A percentile compares a stretch with the other conserved stretches of the same genome.
phyloP scores from a whole-genome alignment of 306 rosid species.

The Myrica gale region DNA sequence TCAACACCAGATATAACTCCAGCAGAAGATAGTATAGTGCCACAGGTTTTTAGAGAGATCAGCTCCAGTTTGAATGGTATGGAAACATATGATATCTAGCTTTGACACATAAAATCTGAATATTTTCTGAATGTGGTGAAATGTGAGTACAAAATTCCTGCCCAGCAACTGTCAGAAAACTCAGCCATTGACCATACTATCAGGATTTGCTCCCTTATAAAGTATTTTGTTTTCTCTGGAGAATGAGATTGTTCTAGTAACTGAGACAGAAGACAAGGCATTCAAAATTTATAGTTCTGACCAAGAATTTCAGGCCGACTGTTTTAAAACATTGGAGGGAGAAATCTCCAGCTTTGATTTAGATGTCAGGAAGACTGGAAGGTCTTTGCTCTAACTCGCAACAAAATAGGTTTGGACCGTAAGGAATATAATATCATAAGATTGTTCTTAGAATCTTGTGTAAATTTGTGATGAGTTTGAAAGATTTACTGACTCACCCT shows the following conservation, averaged over 20 bases:
- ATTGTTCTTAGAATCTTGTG: not conserved
- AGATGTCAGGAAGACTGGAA: not conserved
- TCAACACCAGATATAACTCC: slow-evolving; percentile 80
- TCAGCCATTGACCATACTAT: not conserved
- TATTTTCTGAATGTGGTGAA: not conserved
- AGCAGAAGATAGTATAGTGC: slow-evolving; percentile 51
- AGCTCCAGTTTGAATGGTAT: slow-evolving; percentile 84
- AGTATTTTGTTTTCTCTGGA: not conserved
- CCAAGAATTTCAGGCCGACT: not conserved
- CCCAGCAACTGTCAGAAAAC: no score
- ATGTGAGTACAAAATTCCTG: no score
- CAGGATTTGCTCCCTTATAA: not conserved
- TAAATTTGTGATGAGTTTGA: not conserved
- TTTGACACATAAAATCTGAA: slow-evolving; percentile 1
- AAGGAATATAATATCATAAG: not conserved
- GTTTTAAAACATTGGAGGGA: not conserved
- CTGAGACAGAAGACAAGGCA: not conserved
- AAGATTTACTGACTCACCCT: not conserved
- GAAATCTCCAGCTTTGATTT: not conserved
- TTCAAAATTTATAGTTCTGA: not conserved
- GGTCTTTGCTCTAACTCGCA: not conserved
- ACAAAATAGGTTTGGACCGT: not conserved
- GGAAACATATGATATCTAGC: not conserved
- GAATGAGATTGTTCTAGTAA: not conserved
- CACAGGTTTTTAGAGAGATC: slow-evolving; percentile 75